Percentiles rank a stretch among this genome's conserved stretches.
These are phyloP conservation scores for Ensete glaucum DNA, from an alignment of 176 grass and related monocot genomes.

Conservation along the genomic window DNA sequence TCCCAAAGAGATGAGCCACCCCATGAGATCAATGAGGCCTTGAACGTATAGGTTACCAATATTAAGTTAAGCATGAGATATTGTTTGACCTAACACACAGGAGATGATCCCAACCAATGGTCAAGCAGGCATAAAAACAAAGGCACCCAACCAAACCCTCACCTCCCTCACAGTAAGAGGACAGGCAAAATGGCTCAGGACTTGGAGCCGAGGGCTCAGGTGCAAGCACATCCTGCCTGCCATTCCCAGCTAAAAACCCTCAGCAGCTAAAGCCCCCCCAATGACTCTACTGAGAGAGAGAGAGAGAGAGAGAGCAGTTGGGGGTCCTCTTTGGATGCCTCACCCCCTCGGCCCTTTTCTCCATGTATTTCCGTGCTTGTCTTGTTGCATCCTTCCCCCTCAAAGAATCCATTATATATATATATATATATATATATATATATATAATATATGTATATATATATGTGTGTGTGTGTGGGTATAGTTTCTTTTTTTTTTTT, in stretches of 20 bases:
- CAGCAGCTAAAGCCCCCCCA: constrained; percentile 3
- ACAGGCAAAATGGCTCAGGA: constrained; percentile 32
- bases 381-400: too few relatives aligned
- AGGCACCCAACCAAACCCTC: too few relatives aligned
- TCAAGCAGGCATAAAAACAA: constrained; percentile 24
- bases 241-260: constrained; percentile 11
- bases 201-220: constrained; percentile 41
- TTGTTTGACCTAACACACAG: too few relatives aligned
- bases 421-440: too few relatives aligned
- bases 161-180: constrained; percentile 8
- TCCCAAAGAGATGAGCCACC: too few relatives aligned
- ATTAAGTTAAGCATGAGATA: too few relatives aligned
- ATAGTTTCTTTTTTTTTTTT: too few relatives aligned
- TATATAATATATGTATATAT: too few relatives aligned
- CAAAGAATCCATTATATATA: too few relatives aligned
- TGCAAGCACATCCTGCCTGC: constrained; percentile 42
- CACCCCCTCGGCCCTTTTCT: too few relatives aligned
- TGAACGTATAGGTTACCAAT: not conserved
- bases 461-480: too few relatives aligned
- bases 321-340: not conserved
- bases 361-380: too few relatives aligned
- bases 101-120: not conserved
- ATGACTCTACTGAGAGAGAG: constrained; percentile 12
- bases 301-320: constrained; percentile 19
- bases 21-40: not conserved